Base-by-base conservation (phyloP, 2,329 filamentous ascomycete genomes). In the Cadophora sp. region DNA sequence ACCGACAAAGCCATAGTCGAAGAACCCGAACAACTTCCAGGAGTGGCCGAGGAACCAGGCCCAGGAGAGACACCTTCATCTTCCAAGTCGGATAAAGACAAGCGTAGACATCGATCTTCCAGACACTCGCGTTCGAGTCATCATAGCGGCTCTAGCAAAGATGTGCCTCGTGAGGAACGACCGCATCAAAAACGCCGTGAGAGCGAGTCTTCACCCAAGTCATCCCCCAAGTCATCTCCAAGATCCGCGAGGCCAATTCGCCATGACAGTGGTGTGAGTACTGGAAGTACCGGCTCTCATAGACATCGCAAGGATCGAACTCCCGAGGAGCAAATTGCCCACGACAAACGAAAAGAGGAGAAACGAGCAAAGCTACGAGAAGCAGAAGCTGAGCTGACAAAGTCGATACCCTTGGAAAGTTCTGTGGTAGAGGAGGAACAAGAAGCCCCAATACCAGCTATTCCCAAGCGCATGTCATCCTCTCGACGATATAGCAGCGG, bases 321-420 rank as follows among this genome's bases (percentile, higher is more conserved):
- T 13, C 72, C 73, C 2, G 73, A 75, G 50, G 75, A 77, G 58
- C 73, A 77, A 67, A 71, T 70, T 51, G 75, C 72, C 20, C 75
- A 76, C 61, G 75, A 76, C 5, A 70, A 69, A 47, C 68, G 75
- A 7, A 77, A 75, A 65, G 72, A 71, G 9, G 73, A 73, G 41
- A 67, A 71, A 33, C 64, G 71, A 22, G 68, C 67, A n/a, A 72
- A 68, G 41, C 65, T 53, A 24, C 71, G 51, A 47, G 69, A 50
- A n/a, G 67, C 58, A 5, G 70, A 73, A 27, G 51, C 62, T 5
- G 55, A 65, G 24, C 18, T 53, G 20, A 30, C 30, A 33, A 65
- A 63, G 24, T 48, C 59, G 11, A 30, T 50, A 27, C 59, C 50
- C 1, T 47, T 50, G 22, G 72, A 71, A 41, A 72, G 56, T 41